A percentile compares a stretch with the other conserved stretches of the same genome.
phyloP scores from a whole-genome alignment of 345 rosid species.

The Eutrema yunnanense region DNA sequence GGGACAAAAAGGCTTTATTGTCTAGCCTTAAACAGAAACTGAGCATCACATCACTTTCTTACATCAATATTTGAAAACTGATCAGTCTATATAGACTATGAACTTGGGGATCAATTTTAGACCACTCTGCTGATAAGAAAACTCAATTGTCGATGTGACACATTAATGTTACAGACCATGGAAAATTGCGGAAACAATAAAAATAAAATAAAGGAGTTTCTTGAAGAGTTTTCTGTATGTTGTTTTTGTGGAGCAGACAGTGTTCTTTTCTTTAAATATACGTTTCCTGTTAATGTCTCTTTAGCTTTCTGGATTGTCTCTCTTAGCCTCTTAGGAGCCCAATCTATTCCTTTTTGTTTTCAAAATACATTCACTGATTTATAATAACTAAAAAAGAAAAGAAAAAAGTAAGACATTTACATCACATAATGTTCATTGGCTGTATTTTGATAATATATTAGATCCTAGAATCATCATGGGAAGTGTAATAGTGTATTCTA shows the following conservation, averaged over 20 bases:
- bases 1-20: constrained; percentile 15
- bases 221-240: constrained; percentile 24
- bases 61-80: constrained; percentile 25
- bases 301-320: constrained; percentile 31
- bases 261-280: constrained; percentile 30
- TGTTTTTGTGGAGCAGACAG: constrained; percentile 34
- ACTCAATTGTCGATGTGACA: constrained; percentile 25
- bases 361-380: constrained; percentile 3
- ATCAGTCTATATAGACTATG: constrained; percentile 19
- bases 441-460: constrained; percentile 6
- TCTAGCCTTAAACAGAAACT: constrained; percentile 31
- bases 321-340: constrained; percentile 26
- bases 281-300: constrained; percentile 31
- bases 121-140: constrained; percentile 26
- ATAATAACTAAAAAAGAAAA: not conserved
- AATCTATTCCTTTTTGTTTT: not conserved
- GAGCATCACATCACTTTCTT: constrained; percentile 30
- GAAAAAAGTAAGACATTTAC: constrained; percentile 11
- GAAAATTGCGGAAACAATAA: constrained; percentile 13
- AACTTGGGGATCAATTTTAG: constrained; percentile 15
- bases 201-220: not conserved
- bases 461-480: constrained; percentile 19
- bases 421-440: constrained; percentile 25
- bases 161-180: constrained; percentile 22
- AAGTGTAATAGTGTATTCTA: not conserved